Conservation (phyloP, 495 filamentous ascomycete species). For the Neurospora sp. region DNA sequence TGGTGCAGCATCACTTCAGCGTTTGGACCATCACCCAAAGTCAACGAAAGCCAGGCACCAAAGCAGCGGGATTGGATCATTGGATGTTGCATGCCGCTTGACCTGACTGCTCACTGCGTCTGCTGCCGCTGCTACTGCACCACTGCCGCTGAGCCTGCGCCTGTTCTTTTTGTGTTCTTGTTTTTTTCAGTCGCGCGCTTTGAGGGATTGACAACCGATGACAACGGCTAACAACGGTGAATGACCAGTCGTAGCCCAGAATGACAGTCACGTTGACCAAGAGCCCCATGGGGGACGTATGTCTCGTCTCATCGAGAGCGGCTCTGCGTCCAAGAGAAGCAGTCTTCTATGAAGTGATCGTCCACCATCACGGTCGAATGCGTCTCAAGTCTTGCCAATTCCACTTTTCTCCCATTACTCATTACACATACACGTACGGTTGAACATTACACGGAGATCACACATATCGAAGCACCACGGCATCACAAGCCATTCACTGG, state of each 20-base stretch:
- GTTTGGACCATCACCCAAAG: neutral
- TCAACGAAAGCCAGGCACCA: neutral
- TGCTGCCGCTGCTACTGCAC: neutral
- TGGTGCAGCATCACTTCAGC: neutral
- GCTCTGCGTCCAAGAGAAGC: neutral
- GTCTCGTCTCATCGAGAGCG: neutral
- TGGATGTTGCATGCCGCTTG: neutral
- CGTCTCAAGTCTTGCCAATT: neutral
- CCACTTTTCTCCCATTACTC: neutral
- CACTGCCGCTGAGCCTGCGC: neutral
- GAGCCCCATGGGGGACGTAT: neutral
- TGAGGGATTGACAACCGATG: neutral
- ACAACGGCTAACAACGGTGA: neutral
- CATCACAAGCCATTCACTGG: neutral
- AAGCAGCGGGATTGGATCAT: neutral
- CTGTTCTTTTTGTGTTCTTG: neutral
- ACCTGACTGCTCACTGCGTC: neutral
- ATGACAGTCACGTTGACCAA: neutral
- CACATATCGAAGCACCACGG: neutral
- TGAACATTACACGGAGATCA: neutral
- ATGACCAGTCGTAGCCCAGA: neutral
- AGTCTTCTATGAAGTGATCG: neutral
- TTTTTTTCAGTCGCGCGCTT: neutral
- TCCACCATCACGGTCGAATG: neutral
- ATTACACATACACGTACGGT: neutral